Percentiles rank a stretch among this genome's conserved stretches.
phyloP scores from a whole-genome alignment of 202 grass and related monocot genomes.

The Musa balbisiana region DNA sequence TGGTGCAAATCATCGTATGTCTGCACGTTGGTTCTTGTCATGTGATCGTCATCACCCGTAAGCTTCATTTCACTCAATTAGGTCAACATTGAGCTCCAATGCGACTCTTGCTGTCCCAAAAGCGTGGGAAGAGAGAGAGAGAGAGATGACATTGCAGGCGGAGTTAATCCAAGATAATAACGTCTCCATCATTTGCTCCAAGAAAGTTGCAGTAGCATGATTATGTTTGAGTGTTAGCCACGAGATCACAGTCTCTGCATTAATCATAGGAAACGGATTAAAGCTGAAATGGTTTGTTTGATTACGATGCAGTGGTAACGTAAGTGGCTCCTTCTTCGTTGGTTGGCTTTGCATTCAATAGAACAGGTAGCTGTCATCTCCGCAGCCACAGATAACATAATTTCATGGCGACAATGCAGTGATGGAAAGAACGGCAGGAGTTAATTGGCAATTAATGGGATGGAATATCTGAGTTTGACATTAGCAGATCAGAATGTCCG shows the following conservation, averaged over 20 bases:
- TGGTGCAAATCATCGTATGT: background rate
- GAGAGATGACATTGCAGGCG: no score
- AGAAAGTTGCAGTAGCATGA: no score
- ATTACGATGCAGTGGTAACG: constrained; percentile 8
- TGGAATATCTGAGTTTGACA: background rate
- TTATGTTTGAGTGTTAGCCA: no score
- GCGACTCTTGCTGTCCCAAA: no score
- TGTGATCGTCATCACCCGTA: no score
- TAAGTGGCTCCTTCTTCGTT: background rate
- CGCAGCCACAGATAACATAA: background rate
- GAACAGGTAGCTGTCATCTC: background rate
- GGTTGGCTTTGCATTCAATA: background rate
- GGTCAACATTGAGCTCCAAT: background rate
- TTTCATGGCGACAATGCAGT: constrained; percentile 17
- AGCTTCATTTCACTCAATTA: no score
- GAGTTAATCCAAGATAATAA: no score
- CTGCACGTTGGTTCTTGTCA: no score
- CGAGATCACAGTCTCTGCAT: background rate
- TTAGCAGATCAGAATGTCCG: constrained; percentile 9
- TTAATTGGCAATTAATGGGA: background rate
- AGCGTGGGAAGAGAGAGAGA: no score
- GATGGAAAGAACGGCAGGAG: constrained; percentile 20
- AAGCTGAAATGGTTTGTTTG: constrained; percentile 11
- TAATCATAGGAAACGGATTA: background rate
- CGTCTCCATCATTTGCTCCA: no score